Evolutionary conservation across 306 rosid species (phyloP).

Genomic region (Quercus wislizeni): DNA sequence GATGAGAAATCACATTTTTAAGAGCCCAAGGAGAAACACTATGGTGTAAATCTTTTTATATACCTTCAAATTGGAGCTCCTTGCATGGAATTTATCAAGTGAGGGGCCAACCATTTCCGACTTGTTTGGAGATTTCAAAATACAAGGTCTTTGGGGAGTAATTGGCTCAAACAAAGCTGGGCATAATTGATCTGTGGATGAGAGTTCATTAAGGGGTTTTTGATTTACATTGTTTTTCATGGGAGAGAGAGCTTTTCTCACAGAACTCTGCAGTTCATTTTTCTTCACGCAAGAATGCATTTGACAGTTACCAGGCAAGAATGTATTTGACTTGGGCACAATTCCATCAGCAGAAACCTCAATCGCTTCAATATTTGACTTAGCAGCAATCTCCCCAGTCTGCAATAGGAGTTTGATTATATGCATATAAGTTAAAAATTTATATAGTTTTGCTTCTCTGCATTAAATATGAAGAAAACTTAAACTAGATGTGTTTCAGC

Average conservation of each 20-base stretch:
- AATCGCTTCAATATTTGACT: constrained; percentile 25
- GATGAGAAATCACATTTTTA: constrained; percentile 20
- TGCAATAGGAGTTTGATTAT: constrained; percentile 27
- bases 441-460: neutral
- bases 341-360: constrained; percentile 25
- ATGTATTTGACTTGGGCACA: constrained; percentile 24
- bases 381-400: constrained; percentile 20
- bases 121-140: constrained; percentile 24
- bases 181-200: constrained; percentile 17
- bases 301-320: constrained; percentile 39
- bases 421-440: neutral
- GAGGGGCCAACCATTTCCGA: constrained; percentile 50
- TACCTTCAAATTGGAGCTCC: constrained; percentile 69
- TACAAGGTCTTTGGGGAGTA: constrained; percentile 45
- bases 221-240: constrained; percentile 43
- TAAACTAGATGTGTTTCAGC: neutral
- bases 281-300: constrained; percentile 25
- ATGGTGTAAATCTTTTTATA: neutral
- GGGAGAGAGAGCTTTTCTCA: constrained; percentile 69
- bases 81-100: constrained; percentile 59
- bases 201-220: constrained; percentile 21
- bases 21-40: neutral
- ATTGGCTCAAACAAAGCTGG: constrained; percentile 19
- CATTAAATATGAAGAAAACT: neutral
- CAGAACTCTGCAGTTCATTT: constrained; percentile 37